Conservation (phyloP, 2,329 filamentous ascomycete genomes). For the Tricladium varicosporioides region DNA sequence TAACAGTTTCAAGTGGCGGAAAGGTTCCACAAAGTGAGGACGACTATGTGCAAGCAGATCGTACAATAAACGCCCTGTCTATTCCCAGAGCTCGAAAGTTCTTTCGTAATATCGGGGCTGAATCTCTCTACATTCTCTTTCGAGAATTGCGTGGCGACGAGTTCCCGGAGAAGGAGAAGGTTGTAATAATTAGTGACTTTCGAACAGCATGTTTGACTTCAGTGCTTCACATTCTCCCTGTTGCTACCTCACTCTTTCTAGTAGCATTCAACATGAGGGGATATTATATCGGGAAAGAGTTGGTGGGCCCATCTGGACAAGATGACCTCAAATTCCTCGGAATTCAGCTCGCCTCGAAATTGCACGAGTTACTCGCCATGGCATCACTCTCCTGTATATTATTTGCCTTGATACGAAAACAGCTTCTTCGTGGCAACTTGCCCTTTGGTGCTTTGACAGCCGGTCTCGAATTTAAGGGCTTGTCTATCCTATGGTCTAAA, state of each 20-base stretch:
- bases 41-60: too few species aligned
- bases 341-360: constrained; percentile 15
- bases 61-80: too few species aligned
- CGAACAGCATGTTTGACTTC: background rate
- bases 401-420: constrained; percentile 7
- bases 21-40: too few species aligned
- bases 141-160: constrained; percentile 2
- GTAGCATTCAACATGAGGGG: constrained; percentile 10
- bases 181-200: background rate
- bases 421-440: background rate
- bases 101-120: background rate
- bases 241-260: background rate
- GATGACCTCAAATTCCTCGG: constrained; percentile 11
- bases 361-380: constrained; percentile 8
- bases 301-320: constrained; percentile 2
- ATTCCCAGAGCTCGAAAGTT: background rate
- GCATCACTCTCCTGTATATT: constrained; percentile 9
- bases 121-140: constrained; percentile 2
- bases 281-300: constrained; percentile 13
- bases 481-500: constrained; percentile 14
- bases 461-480: constrained; percentile 7
- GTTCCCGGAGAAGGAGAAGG: constrained; percentile 1
- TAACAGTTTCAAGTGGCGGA: too few species aligned
- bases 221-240: constrained; percentile 9
- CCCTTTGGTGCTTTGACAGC: constrained; percentile 10